Conservation (phyloP, 2,329 filamentous ascomycete genomes). For the Pseudogymnoascus sp. region DNA sequence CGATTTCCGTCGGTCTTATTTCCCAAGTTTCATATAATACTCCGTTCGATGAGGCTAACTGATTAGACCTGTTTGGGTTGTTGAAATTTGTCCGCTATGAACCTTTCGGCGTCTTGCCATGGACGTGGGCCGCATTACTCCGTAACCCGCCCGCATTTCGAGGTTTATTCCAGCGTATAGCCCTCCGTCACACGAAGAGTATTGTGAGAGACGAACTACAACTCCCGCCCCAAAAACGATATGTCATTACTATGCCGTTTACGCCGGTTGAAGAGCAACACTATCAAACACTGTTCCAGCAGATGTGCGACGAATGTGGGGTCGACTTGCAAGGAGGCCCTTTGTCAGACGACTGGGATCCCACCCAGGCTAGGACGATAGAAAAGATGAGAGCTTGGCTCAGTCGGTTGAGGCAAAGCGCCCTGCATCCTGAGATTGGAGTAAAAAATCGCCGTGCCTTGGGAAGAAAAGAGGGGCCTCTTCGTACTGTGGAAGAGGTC, state of each 20-base stretch:
- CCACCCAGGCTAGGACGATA: slow-evolving; percentile 34
- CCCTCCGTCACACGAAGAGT: slow-evolving; percentile 80
- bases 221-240: slow-evolving; percentile 74
- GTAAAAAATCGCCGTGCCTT: slow-evolving; percentile 56
- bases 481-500: slow-evolving; percentile 79
- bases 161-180: slow-evolving; percentile 61
- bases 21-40: background rate
- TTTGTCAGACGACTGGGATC: slow-evolving; percentile 53
- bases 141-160: slow-evolving; percentile 57
- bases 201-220: slow-evolving; percentile 69
- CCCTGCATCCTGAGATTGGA: slow-evolving; percentile 77
- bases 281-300: slow-evolving; percentile 66
- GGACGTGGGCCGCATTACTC: background rate
- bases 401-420: slow-evolving; percentile 69
- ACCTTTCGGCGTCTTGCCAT: slow-evolving; percentile 53
- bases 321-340: slow-evolving; percentile 60
- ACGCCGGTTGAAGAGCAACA: slow-evolving; percentile 86
- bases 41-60: background rate
- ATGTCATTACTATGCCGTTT: slow-evolving; percentile 84
- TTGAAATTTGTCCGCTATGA: slow-evolving; percentile 73
- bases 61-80: slow-evolving; percentile 67
- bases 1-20: background rate
- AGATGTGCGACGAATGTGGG: slow-evolving; percentile 65
- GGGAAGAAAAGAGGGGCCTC: slow-evolving; percentile 55
- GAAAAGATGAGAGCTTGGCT: slow-evolving; percentile 76